Evolutionary conservation across 768 basidiomycete genomes (phyloP), one percentile per base, ranked within the genome.

Genomic region (Krasilnikovozyma curviuscula): DNA sequence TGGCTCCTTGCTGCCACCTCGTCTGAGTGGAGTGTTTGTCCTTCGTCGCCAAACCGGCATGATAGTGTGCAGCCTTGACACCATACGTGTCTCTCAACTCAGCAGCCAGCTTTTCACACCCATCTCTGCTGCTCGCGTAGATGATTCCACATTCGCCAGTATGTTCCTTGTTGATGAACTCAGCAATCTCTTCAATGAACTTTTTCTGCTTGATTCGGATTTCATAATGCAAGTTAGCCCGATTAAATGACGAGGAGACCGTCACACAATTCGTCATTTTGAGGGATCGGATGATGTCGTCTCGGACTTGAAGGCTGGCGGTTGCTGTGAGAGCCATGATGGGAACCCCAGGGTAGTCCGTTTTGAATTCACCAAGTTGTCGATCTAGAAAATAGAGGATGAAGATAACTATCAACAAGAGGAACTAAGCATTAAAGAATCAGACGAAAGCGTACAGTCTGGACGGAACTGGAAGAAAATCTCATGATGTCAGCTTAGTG

Each of bases 291-390:
- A 79, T 73, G 58, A 98, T 83, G 63, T 97, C 88, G 19, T 74
- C 70, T 38, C 81, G 72, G 0, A 80, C 79, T 45, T 76, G 70
- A 33, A 71, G 68, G 59, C 83, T 85, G 3, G 91, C 93, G 1
- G 91, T 98, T 7, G 88, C 93, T 0, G 93, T 98, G 39, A 97
- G 71, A 0, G 93, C 93, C 76, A 95, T 93, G 57, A 97, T 81
- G 0, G 93, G 91, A 0, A 86, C 71, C 7, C 71, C 63, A 0
- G 83, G 82, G 66, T 75, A 95, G 14, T 74, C 73, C 13, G 71
- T 67, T 38, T 88, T 79, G 30, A 95, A 71, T 28, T 69, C 63
- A 13, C 73, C 73, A 32, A 95, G 67, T 24, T 55, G 47, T 12
- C 62, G 60, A 31, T 64, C 61, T 62, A 46, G 14, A 14, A 10